A percentile compares a stretch with the other conserved stretches of the same genome.
Conservation (phyloP, 441 rosid genomes). For the Syzygium malaccense region DNA sequence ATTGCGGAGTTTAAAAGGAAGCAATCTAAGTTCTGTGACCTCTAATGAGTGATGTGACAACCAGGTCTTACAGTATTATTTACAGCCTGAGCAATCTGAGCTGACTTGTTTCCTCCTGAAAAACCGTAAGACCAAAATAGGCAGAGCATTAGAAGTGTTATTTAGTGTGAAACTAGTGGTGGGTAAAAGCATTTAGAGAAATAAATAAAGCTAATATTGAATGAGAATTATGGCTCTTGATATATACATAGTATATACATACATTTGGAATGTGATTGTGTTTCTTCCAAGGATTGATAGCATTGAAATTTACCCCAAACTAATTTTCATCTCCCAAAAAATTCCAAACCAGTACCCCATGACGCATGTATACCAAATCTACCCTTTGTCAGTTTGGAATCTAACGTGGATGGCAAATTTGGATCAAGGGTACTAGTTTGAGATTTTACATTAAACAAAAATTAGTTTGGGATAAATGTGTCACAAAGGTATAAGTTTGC, state of each 20-base stretch:
- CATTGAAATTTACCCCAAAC: background rate
- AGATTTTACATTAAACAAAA: background rate
- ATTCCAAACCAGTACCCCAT: background rate
- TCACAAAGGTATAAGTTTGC: background rate
- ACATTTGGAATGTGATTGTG: background rate
- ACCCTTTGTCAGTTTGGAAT: background rate
- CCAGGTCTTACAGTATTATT: background rate
- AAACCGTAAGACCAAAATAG: background rate
- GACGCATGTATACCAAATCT: background rate
- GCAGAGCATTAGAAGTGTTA: background rate
- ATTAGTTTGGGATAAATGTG: background rate
- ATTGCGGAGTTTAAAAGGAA: background rate
- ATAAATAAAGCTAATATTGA: background rate
- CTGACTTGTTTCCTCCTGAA: background rate
- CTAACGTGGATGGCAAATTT: background rate
- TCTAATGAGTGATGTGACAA: background rate
- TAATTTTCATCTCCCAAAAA: background rate
- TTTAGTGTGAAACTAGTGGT: background rate
- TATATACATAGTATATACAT: background rate
- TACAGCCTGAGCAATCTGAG: background rate
- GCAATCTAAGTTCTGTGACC: background rate
- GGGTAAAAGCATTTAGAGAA: background rate
- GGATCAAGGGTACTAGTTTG: background rate
- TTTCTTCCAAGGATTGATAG: background rate
- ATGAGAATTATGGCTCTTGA: background rate